Evolutionary conservation across 805 yeast genomes (phyloP).

Genomic region (Ogataea pini): DNA sequence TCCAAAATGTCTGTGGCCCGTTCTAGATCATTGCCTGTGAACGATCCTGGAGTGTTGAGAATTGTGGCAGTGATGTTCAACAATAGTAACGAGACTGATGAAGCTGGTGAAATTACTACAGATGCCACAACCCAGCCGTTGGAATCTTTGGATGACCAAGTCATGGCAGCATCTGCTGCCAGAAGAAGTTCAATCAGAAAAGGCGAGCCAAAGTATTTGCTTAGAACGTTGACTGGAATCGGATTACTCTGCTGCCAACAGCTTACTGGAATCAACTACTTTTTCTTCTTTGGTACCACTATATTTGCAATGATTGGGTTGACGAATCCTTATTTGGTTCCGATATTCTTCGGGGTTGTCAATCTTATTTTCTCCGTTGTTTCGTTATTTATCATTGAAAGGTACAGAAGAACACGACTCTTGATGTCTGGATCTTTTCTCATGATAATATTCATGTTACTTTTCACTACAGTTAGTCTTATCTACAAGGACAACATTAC

Average conservation of each 20-base stretch:
- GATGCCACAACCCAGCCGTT: not conserved
- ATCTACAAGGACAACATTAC: conserved; percentile 37
- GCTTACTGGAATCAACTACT: conserved; percentile 65
- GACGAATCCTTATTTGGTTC: conserved; percentile 53
- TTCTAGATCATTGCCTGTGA: conserved; percentile 19
- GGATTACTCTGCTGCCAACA: conserved; percentile 41
- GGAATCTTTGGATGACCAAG: not conserved
- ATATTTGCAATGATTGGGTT: conserved; percentile 55
- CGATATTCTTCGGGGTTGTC: conserved; percentile 55
- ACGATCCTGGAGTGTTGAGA: conserved; percentile 25
- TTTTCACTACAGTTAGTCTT: conserved; percentile 59
- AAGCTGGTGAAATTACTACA: not conserved
- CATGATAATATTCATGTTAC: conserved; percentile 53
- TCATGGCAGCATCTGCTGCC: not conserved
- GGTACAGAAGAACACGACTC: conserved; percentile 47
- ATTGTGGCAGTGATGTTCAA: conserved; percentile 26
- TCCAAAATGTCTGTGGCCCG: conserved; percentile 26
- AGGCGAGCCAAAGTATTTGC: conserved; percentile 34
- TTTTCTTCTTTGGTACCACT: conserved; percentile 65
- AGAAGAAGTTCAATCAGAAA: conserved; percentile 19
- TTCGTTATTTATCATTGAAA: conserved; percentile 50
- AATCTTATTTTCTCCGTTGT: conserved; percentile 54
- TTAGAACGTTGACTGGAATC: conserved; percentile 34
- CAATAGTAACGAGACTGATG: conserved; percentile 11
- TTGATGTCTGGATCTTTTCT: conserved; percentile 49